phyloP scores from a whole-genome alignment of 108 stramenopile species.

The Nitzschia sp. region DNA sequence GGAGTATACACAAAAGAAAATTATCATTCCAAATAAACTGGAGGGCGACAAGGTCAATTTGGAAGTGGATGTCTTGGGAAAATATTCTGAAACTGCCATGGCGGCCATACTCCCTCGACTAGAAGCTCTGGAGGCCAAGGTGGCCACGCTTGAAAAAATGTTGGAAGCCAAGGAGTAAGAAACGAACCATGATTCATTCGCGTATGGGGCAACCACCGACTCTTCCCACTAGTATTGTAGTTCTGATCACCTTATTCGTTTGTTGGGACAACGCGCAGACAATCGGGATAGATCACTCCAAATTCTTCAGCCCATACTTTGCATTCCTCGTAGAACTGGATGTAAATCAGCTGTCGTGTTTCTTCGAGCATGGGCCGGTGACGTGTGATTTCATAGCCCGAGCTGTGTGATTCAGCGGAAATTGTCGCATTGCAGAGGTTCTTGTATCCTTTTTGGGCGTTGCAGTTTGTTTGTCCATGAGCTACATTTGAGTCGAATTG shows the following conservation, averaged over 20 bases:
- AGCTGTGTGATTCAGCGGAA: neutral
- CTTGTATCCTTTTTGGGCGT: slow-evolving; percentile 17
- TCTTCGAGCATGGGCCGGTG: slow-evolving; percentile 13
- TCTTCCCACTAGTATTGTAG: too few relatives aligned
- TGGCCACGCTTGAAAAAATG: slow-evolving; percentile 60
- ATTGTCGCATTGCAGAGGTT: neutral
- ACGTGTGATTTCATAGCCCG: slow-evolving; percentile 10
- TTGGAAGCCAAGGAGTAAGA: neutral
- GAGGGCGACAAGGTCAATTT: slow-evolving; percentile 86
- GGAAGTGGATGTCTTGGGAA: slow-evolving; percentile 97
- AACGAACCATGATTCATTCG: neutral
- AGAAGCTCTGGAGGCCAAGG: slow-evolving; percentile 79
- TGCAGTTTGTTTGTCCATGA: slow-evolving; percentile 11
- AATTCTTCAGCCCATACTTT: slow-evolving; percentile 26
- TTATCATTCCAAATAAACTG: slow-evolving; percentile 79
- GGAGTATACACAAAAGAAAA: slow-evolving; percentile 96
- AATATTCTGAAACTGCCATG: slow-evolving; percentile 85
- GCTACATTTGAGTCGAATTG: neutral
- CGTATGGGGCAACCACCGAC: neutral
- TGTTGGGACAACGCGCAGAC: slow-evolving; percentile 13
- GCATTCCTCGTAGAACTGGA: slow-evolving; percentile 21
- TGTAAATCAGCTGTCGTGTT: slow-evolving; percentile 20
- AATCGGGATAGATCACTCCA: slow-evolving; percentile 21
- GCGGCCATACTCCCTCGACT: slow-evolving; percentile 76
- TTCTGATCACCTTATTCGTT: too few relatives aligned